A percentile compares a stretch with the other conserved stretches of the same genome.
phyloP scores from a whole-genome alignment of 2,329 filamentous ascomycete genomes.

The Fusarium guadeloupense region DNA sequence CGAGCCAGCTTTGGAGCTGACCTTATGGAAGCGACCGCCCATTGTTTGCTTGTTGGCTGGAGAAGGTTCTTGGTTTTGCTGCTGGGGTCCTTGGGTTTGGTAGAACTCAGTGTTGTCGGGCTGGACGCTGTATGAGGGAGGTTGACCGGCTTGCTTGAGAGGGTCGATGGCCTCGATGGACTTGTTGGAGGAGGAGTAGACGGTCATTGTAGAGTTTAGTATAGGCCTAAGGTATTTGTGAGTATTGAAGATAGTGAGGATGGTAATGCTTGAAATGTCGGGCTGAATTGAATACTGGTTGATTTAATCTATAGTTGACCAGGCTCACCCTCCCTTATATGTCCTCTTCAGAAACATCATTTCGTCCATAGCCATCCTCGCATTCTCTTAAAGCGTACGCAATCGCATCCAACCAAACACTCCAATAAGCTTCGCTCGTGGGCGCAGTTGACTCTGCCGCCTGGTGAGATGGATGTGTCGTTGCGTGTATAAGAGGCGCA shows the following conservation, averaged over 20 bases:
- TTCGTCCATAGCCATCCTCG: background rate
- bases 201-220: constrained; percentile 19
- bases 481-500: constrained; percentile 35
- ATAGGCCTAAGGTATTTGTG: too few species aligned
- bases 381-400: constrained; percentile 30
- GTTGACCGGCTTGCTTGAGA: constrained; percentile 36
- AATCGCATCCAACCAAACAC: constrained; percentile 2
- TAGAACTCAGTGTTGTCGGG: constrained; percentile 12
- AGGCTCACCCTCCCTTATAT: constrained; percentile 33
- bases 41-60: constrained; percentile 46
- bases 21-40: constrained; percentile 71
- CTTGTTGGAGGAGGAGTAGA: constrained; percentile 24
- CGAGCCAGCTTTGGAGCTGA: constrained; percentile 70
- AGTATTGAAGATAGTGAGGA: background rate
- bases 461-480: background rate
- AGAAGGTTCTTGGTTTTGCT: background rate
- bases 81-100: constrained; percentile 4
- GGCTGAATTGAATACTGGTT: background rate
- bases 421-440: background rate
- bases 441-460: background rate
- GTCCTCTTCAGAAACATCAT: background rate
- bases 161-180: constrained; percentile 33
- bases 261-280: background rate
- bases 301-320: background rate
- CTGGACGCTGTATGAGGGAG: constrained; percentile 31